Base-by-base conservation (phyloP, 2,329 filamentous ascomycete genomes). In the Fusarium sp. region DNA sequence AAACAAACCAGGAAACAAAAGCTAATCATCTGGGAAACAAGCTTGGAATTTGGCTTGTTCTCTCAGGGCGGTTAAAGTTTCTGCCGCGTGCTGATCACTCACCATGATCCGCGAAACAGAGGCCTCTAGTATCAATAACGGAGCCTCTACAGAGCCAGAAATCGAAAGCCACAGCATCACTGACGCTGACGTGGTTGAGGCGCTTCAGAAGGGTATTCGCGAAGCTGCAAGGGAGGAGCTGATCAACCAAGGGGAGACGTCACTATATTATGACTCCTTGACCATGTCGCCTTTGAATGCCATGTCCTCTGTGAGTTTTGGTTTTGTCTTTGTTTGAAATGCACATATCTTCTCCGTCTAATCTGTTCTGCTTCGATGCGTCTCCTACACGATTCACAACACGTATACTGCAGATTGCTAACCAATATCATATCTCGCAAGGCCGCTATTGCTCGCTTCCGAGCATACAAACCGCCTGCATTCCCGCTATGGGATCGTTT, bases 401-500 rank as follows among this genome's bases (percentile, higher is more conserved):
- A 51, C 42, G 30, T 47, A 34, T 46, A 49, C 46, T 45, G 34
- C 46, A 57, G 20, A 24, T 49, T 53, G 45, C 66, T 72, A 48
- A 63, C 58, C 49, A 57, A 57, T 51, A 56, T 67, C 51, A 62
- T 67, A 60, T 67, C 59, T 43, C 64, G 62, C 46, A 60, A 88
- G 86, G 85, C 86, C 68, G 86, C 86, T 73, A 78, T 91, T 67
- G 83, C 86, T 55, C 84, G 88, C 60, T 81, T 91, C 56, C 83
- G 87, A 51, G 82, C 87, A 53, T 90, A 88, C 75, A 83, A 81
- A 58, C 83, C 88, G 19, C 88, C 88, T 3, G 79, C 86, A 4
- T 89, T 89, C 70, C 81, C 88, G 12, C 75, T 86, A 58, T 91
- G 89, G 88, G 85, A 89, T 73, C 79, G 79, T 20, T 81, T 91